phyloP scores from a whole-genome alignment of 176 grass and related monocot genomes.

The Carex kokanica region DNA sequence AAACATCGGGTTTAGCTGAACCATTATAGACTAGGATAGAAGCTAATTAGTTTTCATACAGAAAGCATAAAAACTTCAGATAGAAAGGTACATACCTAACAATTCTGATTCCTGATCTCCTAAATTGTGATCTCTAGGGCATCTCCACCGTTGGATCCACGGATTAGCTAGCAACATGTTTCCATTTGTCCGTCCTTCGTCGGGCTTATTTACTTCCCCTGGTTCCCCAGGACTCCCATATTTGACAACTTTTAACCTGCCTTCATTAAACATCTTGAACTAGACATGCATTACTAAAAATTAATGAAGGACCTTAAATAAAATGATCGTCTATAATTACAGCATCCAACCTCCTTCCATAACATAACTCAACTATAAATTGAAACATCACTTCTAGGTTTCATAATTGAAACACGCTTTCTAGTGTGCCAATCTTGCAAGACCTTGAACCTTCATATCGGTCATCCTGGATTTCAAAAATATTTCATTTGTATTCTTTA shows the following conservation, averaged over 20 bases:
- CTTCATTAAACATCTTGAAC: constrained; percentile 60
- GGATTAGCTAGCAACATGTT: constrained; percentile 40
- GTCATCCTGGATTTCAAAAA: not conserved
- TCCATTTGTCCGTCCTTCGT: constrained; percentile 4
- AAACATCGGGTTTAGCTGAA: not conserved
- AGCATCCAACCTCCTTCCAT: not conserved
- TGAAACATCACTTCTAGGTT: not conserved
- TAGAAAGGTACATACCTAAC: constrained; percentile 22
- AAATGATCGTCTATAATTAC: not conserved
- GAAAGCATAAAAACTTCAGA: constrained; percentile 20
- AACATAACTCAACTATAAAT: not conserved
- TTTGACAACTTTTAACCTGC: constrained; percentile 51
- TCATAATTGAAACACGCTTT: too few relatives aligned
- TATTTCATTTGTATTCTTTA: not conserved
- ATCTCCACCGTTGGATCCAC: constrained; percentile 60
- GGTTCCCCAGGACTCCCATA: constrained; percentile 30
- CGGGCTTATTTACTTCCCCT: not conserved
- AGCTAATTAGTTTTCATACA: constrained; percentile 25
- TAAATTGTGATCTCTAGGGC: not conserved
- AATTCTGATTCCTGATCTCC: constrained; percentile 29
- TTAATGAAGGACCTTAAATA: not conserved
- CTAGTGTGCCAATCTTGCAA: not conserved
- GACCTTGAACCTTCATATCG: not conserved
- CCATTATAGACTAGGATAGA: not conserved
- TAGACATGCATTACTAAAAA: constrained; percentile 3